These are phyloP conservation scores for Yueomyces sinensis DNA, from an alignment of 805 yeast species.

Conservation along the genomic window DNA sequence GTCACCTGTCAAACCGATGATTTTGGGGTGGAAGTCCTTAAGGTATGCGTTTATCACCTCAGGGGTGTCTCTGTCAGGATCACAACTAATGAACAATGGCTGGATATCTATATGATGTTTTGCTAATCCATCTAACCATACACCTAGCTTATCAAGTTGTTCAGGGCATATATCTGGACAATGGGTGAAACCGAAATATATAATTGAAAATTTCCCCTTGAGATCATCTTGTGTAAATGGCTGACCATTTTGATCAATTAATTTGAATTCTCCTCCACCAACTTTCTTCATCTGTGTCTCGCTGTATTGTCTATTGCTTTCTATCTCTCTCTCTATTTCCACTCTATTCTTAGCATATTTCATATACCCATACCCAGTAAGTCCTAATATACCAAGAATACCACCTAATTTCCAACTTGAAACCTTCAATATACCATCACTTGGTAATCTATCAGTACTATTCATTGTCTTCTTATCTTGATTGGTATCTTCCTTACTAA, in stretches of 20 bases:
- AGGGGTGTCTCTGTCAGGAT: constrained; percentile 90
- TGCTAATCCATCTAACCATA: constrained; percentile 27
- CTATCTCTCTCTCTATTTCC: constrained; percentile 65
- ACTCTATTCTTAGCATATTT: constrained; percentile 44
- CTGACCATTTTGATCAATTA: constrained; percentile 54
- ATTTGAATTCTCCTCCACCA: constrained; percentile 80
- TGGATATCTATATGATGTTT: constrained; percentile 45
- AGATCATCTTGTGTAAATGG: constrained; percentile 68
- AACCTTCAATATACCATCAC: neutral
- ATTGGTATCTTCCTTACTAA: no score
- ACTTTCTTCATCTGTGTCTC: constrained; percentile 53
- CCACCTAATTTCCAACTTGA: neutral
- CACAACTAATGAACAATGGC: constrained; percentile 91
- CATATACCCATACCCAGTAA: neutral
- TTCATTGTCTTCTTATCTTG: no score
- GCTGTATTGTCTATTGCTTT: constrained; percentile 77
- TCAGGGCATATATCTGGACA: constrained; percentile 99
- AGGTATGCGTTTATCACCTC: constrained; percentile 73
- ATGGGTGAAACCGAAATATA: constrained; percentile 95
- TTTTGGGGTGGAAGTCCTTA: constrained; percentile 78
- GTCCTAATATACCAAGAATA: neutral
- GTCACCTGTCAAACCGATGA: constrained; percentile 84
- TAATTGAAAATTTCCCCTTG: constrained; percentile 63
- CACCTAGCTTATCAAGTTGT: constrained; percentile 84
- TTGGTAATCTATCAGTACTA: no score